Evolutionary conservation across 768 basidiomycete species (phyloP).

Genomic region (Xerocomellus chrysenteron): DNA sequence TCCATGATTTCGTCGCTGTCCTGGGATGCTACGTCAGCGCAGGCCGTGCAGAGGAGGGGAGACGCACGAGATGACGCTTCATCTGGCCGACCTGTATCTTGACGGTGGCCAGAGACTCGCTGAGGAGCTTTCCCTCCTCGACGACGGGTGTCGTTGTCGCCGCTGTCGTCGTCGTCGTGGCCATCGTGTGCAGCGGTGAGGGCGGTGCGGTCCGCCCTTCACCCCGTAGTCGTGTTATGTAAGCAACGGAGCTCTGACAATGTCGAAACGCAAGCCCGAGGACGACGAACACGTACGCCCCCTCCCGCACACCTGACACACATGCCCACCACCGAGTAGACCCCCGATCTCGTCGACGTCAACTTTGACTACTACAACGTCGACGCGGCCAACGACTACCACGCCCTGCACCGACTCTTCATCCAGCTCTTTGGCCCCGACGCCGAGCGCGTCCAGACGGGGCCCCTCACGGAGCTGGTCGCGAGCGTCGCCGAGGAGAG

Average conservation of each 20-base stretch:
- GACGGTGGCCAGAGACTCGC: slow-evolving; percentile 81
- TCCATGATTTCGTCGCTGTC: slow-evolving; percentile 98
- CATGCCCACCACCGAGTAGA: slow-evolving; percentile 14
- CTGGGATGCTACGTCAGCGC: slow-evolving; percentile 37
- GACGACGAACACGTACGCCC: slow-evolving; percentile 41
- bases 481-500: slow-evolving; percentile 71
- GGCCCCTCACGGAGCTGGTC: slow-evolving; percentile 78
- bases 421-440: slow-evolving; percentile 71
- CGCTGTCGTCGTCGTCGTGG: slow-evolving; percentile 19
- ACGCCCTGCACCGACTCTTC: slow-evolving; percentile 76
- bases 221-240: slow-evolving; percentile 15
- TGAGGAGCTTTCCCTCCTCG: slow-evolving; percentile 83
- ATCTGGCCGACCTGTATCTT: slow-evolving; percentile 93
- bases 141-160: slow-evolving; percentile 38
- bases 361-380: slow-evolving; percentile 91
- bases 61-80: slow-evolving; percentile 84
- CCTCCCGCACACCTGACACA: neutral
- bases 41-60: no score
- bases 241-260: slow-evolving; percentile 22
- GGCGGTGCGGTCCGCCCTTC: neutral
- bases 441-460: slow-evolving; percentile 65
- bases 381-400: slow-evolving; percentile 78
- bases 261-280: slow-evolving; percentile 58
- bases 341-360: slow-evolving; percentile 24
- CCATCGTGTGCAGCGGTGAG: slow-evolving; percentile 20